Base-by-base conservation (phyloP, 176 grass and related monocot species). In the Areca catechu region DNA sequence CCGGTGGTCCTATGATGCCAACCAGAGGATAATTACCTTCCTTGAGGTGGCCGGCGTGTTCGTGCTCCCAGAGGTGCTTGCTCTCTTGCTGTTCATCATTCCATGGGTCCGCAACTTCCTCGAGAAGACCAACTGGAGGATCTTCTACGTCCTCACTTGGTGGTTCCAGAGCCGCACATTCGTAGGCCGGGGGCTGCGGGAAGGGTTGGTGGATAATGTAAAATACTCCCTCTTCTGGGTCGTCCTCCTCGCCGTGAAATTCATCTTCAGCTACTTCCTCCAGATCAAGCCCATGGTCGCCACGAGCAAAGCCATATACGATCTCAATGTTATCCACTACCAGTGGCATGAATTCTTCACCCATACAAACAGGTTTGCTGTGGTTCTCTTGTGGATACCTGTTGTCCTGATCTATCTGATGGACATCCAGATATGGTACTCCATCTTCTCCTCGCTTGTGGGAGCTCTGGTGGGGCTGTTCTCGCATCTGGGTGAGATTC, bases 341-440 rank as follows among this genome's bases (percentile, higher is more conserved):
- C 66, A 88, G 57, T 97, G 92, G 92, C 89, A 88, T 72, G 92
- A 97, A 72, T 90, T 97, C 63, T 82, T 97, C 74, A 65, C 86
- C 27, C 77, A 88, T 68, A 88, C 83, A 7, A 85, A 88, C 75
- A 63, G 86, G 59, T 68, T 97, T 47, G 83, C 80, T 58, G 66
- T 80, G 60, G 73, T 97, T 62, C 56, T 97, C 50, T 61, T 97
- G 49, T 97, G 92, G 92, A 16, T 79, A 15, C 92, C 92, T 61
- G 83, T 97, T 28, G 65, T 97, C 29, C 80, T 97, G 65, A 83
- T 97, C 65, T 97, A 97, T 50, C 72, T 97, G 12, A 88, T 97
- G 86, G 92, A 97, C 77, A 91, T 91, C 63, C 92, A 97, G 58
- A 97, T 97, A 56, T 97, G 92, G 92, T 97, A 88, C 80, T 64